Evolutionary conservation across 208 protist genomes (phyloP), one percentile per base, ranked within the genome.

Genomic region (Trypanosoma caninum): DNA sequence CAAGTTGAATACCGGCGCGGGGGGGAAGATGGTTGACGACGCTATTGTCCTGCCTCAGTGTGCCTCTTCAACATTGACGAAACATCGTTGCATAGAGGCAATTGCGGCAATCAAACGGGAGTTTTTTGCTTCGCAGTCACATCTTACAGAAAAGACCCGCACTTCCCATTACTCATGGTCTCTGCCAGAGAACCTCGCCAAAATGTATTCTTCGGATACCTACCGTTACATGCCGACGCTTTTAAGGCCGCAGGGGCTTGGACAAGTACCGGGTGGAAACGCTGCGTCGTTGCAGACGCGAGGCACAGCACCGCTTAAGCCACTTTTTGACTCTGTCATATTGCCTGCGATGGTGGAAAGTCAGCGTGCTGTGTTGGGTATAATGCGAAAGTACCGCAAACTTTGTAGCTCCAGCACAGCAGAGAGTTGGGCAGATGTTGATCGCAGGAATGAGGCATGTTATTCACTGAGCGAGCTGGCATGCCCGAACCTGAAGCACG

Each of bases 71-170:
- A 63, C 48, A 10, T 20, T 59, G 0, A 51, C 56, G 3, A 71
- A 71, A 45, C 58, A 51, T 42, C 55, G 65, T 20, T 71, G 56
- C 40, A 71, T 71, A 57, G 65, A 71, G 33, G 65, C 65, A 18
- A 58, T 71, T 52, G 57, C 55, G 11, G 65, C 54, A 2, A 63
- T 71, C n/a, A 71, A 71, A 34, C 46, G 65, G 31, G 65, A 71
- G 10, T 71, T 71, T 25, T 71, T 71, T 53, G 42, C 57, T 14
- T 31, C 55, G 31, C 44, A 64, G 25, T 14, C 65, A 20, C 45
- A 47, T 18, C 48, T 71, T 2, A 7, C 28, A 52, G 65, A 64
- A 46, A 58, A 57, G 40, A 34, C 55, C 14, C 46, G 50, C 14
- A 53, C 42, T 20, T 44, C 51, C 18, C 51, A 59, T 23, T 71